Base-by-base conservation (phyloP, 202 grass and related monocot genomes). In the Digitaria exilis region DNA sequence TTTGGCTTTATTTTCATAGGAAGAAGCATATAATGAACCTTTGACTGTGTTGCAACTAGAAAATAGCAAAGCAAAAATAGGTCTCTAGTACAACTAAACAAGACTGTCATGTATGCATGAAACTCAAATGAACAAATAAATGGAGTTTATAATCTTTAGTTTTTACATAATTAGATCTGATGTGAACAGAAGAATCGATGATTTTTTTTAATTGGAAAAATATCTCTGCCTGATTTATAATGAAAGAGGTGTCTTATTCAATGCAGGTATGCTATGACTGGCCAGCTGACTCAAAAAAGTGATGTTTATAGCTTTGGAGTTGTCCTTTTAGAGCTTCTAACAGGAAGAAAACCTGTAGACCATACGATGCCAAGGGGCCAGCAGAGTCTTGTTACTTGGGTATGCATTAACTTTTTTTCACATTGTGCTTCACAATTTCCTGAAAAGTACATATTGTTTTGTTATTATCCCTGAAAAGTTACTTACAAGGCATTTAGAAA, bases 381-480 rank as follows among this genome's bases (percentile, higher is more conserved):
- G 44, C 89, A 91, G 39, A 91, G 84, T 84, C 80, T 91, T 34
- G 88, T 90, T 90, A 87, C 89, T 21, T 91, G 89, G 89, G 89
- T 91, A 91, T 57, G 73, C 61, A 83, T 77, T 32, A 67, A 39
- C 4, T 30, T 83, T 4, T 37, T 9, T 39, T 86, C 26, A 46
- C 39, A 43, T 17, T 61, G 21, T 62, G 31, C 49, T 72, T 11
- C 73, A 60, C 59, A 62, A 3, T 60, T 15, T 62, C 59, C 59
- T 62, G 26, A 31, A 31, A 62, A 26, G 5, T 58, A 4, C 56
- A 59, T 59, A 14, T 10, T 26, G 13, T 59, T 59, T 75, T 64
- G 30, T 17, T 29, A 75, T 75, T 4, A 17, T 65, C 46, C 16
- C 1, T 75, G 59, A 55, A 26, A 29, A 29, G 29, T 71, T 61